phyloP scores from a whole-genome alignment of 441 rosid species.

The Mallotus japonicus region DNA sequence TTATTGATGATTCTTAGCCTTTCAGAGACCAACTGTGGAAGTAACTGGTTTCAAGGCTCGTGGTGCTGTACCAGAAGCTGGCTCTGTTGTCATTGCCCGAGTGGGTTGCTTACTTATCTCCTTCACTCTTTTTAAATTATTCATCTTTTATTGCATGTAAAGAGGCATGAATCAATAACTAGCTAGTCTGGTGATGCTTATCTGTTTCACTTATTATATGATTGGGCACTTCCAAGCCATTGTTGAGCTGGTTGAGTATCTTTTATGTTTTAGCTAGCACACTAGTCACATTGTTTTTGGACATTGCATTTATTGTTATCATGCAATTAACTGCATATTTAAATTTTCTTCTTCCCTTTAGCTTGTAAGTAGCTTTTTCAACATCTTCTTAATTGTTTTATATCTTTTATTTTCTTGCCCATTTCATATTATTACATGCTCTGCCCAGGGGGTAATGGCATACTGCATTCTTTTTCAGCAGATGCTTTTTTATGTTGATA shows the following conservation, averaged over 20 bases:
- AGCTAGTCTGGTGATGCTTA: neutral
- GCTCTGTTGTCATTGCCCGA: slow-evolving; percentile 73
- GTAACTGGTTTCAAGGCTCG: slow-evolving; percentile 80
- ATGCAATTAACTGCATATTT: neutral
- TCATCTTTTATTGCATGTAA: neutral
- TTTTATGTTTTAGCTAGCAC: neutral
- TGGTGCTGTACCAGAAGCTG: slow-evolving; percentile 78
- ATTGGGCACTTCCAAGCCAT: neutral
- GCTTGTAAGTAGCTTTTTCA: neutral
- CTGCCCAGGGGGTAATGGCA: neutral
- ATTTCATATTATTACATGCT: neutral
- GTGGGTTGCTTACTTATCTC: slow-evolving; percentile 40
- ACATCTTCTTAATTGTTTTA: neutral
- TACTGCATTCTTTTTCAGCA: neutral
- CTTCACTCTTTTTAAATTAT: neutral
- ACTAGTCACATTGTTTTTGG: no score
- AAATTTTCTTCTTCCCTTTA: neutral
- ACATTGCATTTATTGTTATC: neutral
- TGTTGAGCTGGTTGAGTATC: neutral
- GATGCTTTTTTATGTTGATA: neutral
- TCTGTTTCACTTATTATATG: neutral
- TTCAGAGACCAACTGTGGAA: slow-evolving; percentile 71
- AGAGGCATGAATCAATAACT: neutral
- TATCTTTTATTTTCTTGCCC: neutral
- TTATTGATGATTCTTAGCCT: slow-evolving; percentile 20